A percentile compares a stretch with the other conserved stretches of the same genome.
phyloP scores from a whole-genome alignment of 1,284 basidiomycete species.

The Lentinula novae-zelandiae region DNA sequence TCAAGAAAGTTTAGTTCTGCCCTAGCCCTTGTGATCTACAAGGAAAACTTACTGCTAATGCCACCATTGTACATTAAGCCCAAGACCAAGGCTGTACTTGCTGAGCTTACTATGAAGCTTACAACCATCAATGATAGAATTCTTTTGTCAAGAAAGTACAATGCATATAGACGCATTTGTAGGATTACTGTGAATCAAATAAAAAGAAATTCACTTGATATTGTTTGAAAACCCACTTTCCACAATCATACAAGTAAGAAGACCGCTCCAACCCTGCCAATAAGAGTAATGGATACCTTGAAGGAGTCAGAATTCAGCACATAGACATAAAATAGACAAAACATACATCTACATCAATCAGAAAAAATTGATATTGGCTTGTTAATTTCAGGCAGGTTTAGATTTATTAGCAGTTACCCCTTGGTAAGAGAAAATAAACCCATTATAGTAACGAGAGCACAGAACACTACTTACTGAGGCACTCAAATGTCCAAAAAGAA shows the following conservation, averaged over 20 bases:
- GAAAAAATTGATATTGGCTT: neutral
- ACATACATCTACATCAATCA: neutral
- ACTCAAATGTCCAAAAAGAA: constrained; percentile 27
- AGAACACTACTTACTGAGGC: constrained; percentile 14
- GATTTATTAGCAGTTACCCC: neutral
- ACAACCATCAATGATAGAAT: constrained; percentile 41
- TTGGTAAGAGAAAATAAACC: neutral
- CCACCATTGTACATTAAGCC: constrained; percentile 17
- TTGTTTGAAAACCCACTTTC: constrained; percentile 36
- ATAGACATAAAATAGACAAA: neutral
- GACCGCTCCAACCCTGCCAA: constrained; percentile 58
- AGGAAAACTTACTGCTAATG: neutral
- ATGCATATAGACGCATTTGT: constrained; percentile 54
- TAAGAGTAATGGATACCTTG: constrained; percentile 41
- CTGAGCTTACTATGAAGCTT: constrained; percentile 37
- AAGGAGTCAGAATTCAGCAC: neutral
- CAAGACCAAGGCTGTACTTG: constrained; percentile 44
- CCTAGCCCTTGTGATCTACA: no score
- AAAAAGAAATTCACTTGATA: neutral
- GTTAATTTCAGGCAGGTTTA: neutral
- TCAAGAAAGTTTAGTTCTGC: neutral
- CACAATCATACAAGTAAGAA: constrained; percentile 49
- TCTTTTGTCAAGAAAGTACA: constrained; percentile 50
- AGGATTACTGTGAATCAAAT: constrained; percentile 39
- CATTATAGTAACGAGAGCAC: no score